Base-by-base conservation (phyloP, 2,329 filamentous ascomycete genomes). In the Colletotrichum spaethianum region DNA sequence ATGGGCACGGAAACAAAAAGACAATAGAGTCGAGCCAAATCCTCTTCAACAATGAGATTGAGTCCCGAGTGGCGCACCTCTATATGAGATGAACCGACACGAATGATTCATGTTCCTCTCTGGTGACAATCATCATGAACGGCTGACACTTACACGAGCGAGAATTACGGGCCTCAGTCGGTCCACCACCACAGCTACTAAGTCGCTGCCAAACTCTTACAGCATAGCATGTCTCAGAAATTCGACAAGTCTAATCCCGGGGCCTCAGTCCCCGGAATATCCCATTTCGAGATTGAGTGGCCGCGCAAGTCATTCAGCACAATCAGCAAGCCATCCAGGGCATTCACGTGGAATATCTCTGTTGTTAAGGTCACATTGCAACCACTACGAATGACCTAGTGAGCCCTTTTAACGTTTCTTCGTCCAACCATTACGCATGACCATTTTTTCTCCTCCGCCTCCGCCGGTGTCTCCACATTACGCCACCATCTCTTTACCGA, bases 401-500 rank as follows among this genome's bases (percentile, higher is more conserved):
- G 50, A 59, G 12, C 56, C 63, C 55, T 60, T 67, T 67, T 72
- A 59, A 61, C 69, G 64, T 72, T 72, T 67, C 64, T 57, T 73
- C 72, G 66, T 69, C 72, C 72, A 74, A 59, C 65, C 72, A 74
- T 72, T 73, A 74, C 69, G 55, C 69, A 56, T 74, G 72, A 74
- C 70, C 72, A 44, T 40, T 57, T 50, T 62, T 18, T 53, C 28
- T n/a, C 59, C 64, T 60, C 63, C 18, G 12, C 28, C 57, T 56
- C 42, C 48, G 9, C 63, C 53, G 20, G 8, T 31, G 23, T 26
- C 36, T 8, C 59, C 55, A 23, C 38, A 48, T 50, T 59, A 31
- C 67, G 48, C 42, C 26, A 42, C 40, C 26, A 23, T 52, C n/a
- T n/a, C 11, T 23, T 79, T 77, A 84, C 73, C 83, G 81, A 38